Percentiles rank a stretch among this genome's conserved stretches.
Conservation (phyloP, 805 yeast species). For the Pichia heedii region DNA sequence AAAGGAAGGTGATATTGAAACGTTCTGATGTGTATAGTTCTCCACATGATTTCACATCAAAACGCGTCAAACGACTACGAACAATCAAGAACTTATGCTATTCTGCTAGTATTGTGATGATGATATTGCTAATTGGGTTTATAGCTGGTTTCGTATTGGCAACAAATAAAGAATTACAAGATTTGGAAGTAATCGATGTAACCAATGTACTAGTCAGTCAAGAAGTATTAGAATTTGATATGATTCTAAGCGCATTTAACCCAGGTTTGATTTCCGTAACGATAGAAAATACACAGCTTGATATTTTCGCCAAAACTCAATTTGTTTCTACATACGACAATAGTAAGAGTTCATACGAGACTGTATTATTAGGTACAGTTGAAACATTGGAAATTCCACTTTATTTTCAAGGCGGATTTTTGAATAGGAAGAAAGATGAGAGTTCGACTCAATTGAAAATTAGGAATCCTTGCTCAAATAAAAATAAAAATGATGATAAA, state of each 20-base stretch:
- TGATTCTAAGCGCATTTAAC: conserved; percentile 71
- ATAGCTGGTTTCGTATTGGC: conserved; percentile 78
- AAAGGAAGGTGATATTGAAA: conserved; percentile 12
- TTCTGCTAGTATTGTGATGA: conserved; percentile 35
- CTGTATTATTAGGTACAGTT: conserved; percentile 70
- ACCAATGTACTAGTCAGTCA: conserved; percentile 68
- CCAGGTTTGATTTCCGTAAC: conserved; percentile 74
- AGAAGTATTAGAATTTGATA: conserved; percentile 76
- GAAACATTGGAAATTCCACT: conserved; percentile 61
- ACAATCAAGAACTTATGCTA: conserved; percentile 30
- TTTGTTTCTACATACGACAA: conserved; percentile 23
- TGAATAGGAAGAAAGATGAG: conserved; percentile 49
- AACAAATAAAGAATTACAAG: conserved; percentile 72
- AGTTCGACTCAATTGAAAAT: conserved; percentile 65
- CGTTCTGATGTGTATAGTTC: conserved; percentile 24
- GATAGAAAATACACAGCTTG: conserved; percentile 61
- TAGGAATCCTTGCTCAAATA: conserved; percentile 55
- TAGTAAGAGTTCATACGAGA: conserved; percentile 22
- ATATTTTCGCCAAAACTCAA: conserved; percentile 72
- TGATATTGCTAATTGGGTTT: conserved; percentile 64
- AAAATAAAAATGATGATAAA: conserved; percentile 12
- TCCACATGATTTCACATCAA: conserved; percentile 30
- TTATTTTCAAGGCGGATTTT: conserved; percentile 67
- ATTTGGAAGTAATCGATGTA: conserved; percentile 51
- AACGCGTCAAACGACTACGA: conserved; percentile 21